A percentile compares a stretch with the other conserved stretches of the same genome.
Conservation (phyloP, 306 rosid genomes). For the Vicia faba region DNA sequence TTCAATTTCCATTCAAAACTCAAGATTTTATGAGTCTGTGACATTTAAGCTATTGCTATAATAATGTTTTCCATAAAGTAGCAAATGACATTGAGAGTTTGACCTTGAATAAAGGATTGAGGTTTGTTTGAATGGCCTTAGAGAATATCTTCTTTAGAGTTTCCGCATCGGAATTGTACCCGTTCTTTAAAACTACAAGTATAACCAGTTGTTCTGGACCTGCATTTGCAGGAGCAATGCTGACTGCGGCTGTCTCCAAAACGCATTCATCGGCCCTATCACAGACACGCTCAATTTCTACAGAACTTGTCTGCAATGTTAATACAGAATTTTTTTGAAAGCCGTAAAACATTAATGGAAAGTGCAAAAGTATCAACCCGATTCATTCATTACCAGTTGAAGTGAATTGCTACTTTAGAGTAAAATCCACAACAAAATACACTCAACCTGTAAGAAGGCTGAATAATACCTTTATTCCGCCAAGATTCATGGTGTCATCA, state of each 20-base stretch:
- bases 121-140: slow-evolving; percentile 76
- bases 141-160: slow-evolving; percentile 58
- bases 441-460: slow-evolving; percentile 1
- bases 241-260: slow-evolving; percentile 78
- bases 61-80: neutral
- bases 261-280: slow-evolving; percentile 68
- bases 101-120: slow-evolving; percentile 90
- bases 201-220: slow-evolving; percentile 86
- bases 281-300: slow-evolving; percentile 84
- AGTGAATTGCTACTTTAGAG: no score
- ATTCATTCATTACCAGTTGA: no score
- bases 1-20: slow-evolving; percentile 9
- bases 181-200: slow-evolving; percentile 63
- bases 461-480: slow-evolving; percentile 83
- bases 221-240: slow-evolving; percentile 60
- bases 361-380: no score
- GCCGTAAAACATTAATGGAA: no score
- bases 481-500: slow-evolving; percentile 94
- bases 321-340: slow-evolving; percentile 21
- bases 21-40: neutral
- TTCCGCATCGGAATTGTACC: slow-evolving; percentile 49
- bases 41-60: neutral
- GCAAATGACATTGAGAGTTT: neutral
- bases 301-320: slow-evolving; percentile 64
- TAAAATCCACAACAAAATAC: neutral